Conservation (phyloP, 176 grass and related monocot species). For the Bonia amplexicaulis region DNA sequence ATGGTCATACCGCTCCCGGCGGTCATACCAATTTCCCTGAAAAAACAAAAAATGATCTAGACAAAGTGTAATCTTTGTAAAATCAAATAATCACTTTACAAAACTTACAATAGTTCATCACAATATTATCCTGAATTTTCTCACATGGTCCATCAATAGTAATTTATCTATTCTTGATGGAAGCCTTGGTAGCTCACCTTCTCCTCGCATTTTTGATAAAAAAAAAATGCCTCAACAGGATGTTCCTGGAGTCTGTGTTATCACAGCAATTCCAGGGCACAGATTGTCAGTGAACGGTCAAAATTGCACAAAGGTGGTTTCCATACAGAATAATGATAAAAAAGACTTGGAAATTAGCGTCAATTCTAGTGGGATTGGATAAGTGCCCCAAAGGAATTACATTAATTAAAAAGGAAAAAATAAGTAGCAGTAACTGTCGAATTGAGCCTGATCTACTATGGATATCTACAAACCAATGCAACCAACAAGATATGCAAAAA, state of each 20-base stretch:
- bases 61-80: too few relatives aligned
- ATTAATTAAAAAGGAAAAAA: background rate
- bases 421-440: background rate
- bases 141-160: background rate
- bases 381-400: background rate
- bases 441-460: background rate
- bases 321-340: background rate
- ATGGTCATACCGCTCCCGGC: too few relatives aligned
- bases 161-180: background rate
- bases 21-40: too few relatives aligned
- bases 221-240: slow-evolving; percentile 62
- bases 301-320: background rate
- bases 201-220: slow-evolving; percentile 66
- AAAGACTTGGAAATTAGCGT: background rate
- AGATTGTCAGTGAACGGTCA: background rate
- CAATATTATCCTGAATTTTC: too few relatives aligned
- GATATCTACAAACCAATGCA: background rate
- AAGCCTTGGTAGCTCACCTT: slow-evolving; percentile 45
- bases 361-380: background rate
- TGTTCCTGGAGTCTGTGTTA: slow-evolving; percentile 80
- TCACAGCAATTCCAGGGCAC: slow-evolving; percentile 43
- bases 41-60: too few relatives aligned
- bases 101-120: too few relatives aligned
- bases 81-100: too few relatives aligned
- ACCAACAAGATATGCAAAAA: background rate